These are phyloP conservation scores for Fusarium sp. DNA, from an alignment of 2,329 filamentous ascomycete species.

Conservation along the genomic window DNA sequence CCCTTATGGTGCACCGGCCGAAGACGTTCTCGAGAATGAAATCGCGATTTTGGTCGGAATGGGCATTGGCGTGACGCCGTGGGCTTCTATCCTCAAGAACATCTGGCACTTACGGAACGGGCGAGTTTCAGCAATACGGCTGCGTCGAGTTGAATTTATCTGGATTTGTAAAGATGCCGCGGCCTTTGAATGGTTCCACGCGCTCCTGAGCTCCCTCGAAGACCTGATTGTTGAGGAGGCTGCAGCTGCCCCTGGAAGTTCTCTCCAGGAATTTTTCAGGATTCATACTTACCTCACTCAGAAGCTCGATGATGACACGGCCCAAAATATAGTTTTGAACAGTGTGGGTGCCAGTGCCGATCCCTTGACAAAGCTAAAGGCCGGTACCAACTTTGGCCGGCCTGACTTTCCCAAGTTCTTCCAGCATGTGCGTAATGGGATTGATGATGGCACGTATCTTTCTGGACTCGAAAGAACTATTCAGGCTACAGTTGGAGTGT, in stretches of 20 bases:
- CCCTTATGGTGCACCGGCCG: slow-evolving; percentile 94
- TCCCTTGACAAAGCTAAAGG: slow-evolving; percentile 89
- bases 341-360: slow-evolving; percentile 88
- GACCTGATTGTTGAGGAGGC: slow-evolving; percentile 76
- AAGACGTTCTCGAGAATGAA: slow-evolving; percentile 96
- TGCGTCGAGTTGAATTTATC: slow-evolving; percentile 96
- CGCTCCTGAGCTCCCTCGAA: slow-evolving; percentile 90
- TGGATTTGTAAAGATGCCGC: slow-evolving; percentile 97
- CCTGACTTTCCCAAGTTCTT: slow-evolving; percentile 89
- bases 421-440: slow-evolving; percentile 83
- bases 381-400: slow-evolving; percentile 92
- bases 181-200: slow-evolving; percentile 99
- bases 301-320: slow-evolving; percentile 88
- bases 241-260: slow-evolving; percentile 72
- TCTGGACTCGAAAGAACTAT: slow-evolving; percentile 79
- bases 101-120: slow-evolving; percentile 93
- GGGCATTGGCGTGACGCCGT: slow-evolving; percentile 87
- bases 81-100: slow-evolving; percentile 91
- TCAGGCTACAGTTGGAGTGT: slow-evolving; percentile 90
- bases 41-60: slow-evolving; percentile 89
- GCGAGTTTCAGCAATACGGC: slow-evolving; percentile 76
- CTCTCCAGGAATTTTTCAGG: slow-evolving; percentile 85
- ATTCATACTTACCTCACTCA: slow-evolving; percentile 99
- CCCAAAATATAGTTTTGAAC: slow-evolving; percentile 96
- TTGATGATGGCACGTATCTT: slow-evolving; percentile 86